A percentile compares a stretch with the other conserved stretches of the same genome.
phyloP scores from a whole-genome alignment of 2,329 filamentous ascomycete species.

The Myriangium duriaei region DNA sequence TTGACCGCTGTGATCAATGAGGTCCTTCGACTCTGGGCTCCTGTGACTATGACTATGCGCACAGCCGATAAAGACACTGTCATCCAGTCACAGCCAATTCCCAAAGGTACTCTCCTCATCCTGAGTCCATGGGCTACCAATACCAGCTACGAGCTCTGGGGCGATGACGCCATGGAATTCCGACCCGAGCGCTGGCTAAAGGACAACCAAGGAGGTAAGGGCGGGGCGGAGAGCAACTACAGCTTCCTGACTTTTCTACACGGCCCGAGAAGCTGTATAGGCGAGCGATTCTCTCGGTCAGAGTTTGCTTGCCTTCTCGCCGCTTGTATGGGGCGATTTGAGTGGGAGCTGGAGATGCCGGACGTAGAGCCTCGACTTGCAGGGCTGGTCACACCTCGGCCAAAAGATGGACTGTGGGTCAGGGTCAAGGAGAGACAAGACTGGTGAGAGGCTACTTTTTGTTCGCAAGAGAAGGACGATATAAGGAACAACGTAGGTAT shows the following conservation, averaged over 20 bases:
- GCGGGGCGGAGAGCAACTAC: conserved; percentile 65
- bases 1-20: conserved; percentile 70
- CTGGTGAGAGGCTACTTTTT: no score
- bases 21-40: conserved; percentile 58
- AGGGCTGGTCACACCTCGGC: conserved; percentile 58
- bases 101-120: conserved; percentile 56
- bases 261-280: conserved; percentile 77
- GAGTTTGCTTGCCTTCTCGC: conserved; percentile 80
- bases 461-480: no score
- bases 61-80: conserved; percentile 51
- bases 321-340: conserved; percentile 62
- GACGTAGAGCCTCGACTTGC: conserved; percentile 51
- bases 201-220: conserved; percentile 43
- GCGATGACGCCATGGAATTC: conserved; percentile 60
- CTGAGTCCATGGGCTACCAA: conserved; percentile 58
- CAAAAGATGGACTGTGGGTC: conserved; percentile 59
- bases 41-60: conserved; percentile 60
- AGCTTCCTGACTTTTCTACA: conserved; percentile 73
- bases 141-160: conserved; percentile 58
- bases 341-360: conserved; percentile 52
- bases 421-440: conserved; percentile 53
- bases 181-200: conserved; percentile 65
- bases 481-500: no score
- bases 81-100: conserved; percentile 53
- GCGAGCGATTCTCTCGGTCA: conserved; percentile 63